Base-by-base conservation (phyloP, 345 rosid genomes). In the Populus deltoides region DNA sequence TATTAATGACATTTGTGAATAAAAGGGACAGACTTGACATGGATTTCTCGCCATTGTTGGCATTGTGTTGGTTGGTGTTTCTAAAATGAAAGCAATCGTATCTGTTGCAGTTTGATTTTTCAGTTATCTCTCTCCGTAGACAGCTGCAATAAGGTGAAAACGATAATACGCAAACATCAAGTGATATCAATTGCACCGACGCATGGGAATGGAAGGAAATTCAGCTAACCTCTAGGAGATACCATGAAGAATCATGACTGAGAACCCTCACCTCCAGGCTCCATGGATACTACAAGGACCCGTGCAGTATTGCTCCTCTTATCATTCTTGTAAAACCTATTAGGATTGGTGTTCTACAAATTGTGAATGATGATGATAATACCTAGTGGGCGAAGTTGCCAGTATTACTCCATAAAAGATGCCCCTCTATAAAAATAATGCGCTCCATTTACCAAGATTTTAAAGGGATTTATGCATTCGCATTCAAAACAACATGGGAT, bases 11-110 rank as follows among this genome's bases (percentile, higher is more conserved):
- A 53, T 43, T 27, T 18, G 77, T 68, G 63, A 72, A 72, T 53
- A 33, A 72, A 24, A 70, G 78, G 79, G 81, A 73, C 83, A 84
- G 10, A 70, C 4, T 17, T 27, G 83, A 79, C 73, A 72, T 77
- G 16, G 80, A 49, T 61, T 33, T 33, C 45, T 41, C 45, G 45
- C 45, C 45, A 41, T 55, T 66, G 15, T n/a, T 41, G 62, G 22
- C 57, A 4, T 10, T 70, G 39, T 70, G 39, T 49, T 73, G 31
- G 71, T 68, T 38, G 65, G 35, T 67, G 47, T 27, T 45, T 13
- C 68, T 39, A 59, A 16, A 55, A 69, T 77, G 65, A 17, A n/a
- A 20, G 41, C 35, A 39, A 74, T 20, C 29, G 12, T 63, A 16
- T 71, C 33, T 49, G 15, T 29, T 71, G 31, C 53, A 2, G 63